Evolutionary conservation across 108 stramenopile genomes (phyloP), one percentile per base, ranked within the genome.

Genomic region (Nitzschia sp.): DNA sequence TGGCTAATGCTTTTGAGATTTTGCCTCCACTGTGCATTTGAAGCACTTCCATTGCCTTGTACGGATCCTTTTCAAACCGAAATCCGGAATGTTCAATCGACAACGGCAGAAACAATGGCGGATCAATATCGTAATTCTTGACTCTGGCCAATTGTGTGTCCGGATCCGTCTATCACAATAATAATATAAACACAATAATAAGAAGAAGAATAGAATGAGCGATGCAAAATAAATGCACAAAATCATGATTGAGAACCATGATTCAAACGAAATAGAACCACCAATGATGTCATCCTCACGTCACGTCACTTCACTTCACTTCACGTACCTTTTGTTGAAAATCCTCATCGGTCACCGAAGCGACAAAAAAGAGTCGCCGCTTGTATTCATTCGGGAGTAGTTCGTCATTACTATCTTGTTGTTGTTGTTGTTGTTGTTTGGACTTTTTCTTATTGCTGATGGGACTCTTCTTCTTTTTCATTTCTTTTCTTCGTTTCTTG

Each of bases 51-150:
- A 75, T 63, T 9, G 79, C 63, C 44, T 58, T 69, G 9, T 26
- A 26, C 4, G 79, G 61, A 44, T 85, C 78, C n/a, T 83, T 77
- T 31, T 87, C 85, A 79, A 91, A 90, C 16, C 48, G 54, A 69
- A 88, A 94, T 21, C 90, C 93, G 22, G 82, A 79, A 75, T 94
- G 93, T 71, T 94, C 93, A 26, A 75, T 56, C 2, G 93, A 94
- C 63, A 90, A 61, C 58, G 80, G 74, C 28, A 92, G 47, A 80
- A 74, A 58, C 23, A 66, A 44, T n/a, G 36, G n/a, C n/a, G n/a
- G n/a, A n/a, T n/a, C n/a, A 27, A 22, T 29, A 27, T 58, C 26
- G 2, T 58, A 15, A 1, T 58, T 17, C 34, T 32, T 29, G 66
- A 25, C 15, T 45, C 30, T 31, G 29, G 56, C 34, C 50, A 46